phyloP scores from a whole-genome alignment of 805 yeast species.

The Cyberlindnera lachancei region DNA sequence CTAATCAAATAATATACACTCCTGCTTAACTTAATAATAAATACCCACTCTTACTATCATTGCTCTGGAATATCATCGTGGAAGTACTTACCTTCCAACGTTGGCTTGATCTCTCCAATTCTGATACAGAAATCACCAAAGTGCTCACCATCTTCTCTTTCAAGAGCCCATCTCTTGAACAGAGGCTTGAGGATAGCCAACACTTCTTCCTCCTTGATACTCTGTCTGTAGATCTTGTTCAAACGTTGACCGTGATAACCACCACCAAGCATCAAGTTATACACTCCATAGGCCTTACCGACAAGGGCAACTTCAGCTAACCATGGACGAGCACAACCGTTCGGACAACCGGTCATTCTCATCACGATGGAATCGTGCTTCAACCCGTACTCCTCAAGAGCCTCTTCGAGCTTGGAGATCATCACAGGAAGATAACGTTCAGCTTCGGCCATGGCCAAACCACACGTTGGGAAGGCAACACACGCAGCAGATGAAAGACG shows the following conservation, averaged over 20 bases:
- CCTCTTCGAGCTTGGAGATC: slow-evolving; percentile 73
- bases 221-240: slow-evolving; percentile 81
- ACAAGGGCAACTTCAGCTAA: slow-evolving; percentile 92
- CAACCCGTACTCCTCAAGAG: slow-evolving; percentile 84
- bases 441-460: slow-evolving; percentile 97
- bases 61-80: slow-evolving; percentile 84
- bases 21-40: too few species aligned
- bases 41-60: too few species aligned
- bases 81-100: slow-evolving; percentile 86
- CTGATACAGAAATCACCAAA: slow-evolving; percentile 92
- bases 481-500: slow-evolving; percentile 92
- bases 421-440: slow-evolving; percentile 82
- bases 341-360: slow-evolving; percentile 99
- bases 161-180: slow-evolving; percentile 91
- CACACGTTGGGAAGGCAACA: slow-evolving; percentile 98
- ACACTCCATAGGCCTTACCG: slow-evolving; percentile 91
- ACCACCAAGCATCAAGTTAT: slow-evolving; percentile 92
- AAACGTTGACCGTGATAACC: slow-evolving; percentile 90
- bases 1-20: too few species aligned
- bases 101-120: slow-evolving; percentile 80
- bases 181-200: slow-evolving; percentile 69
- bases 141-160: slow-evolving; percentile 85
- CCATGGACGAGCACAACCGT: slow-evolving; percentile 99
- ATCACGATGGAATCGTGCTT: slow-evolving; percentile 91
- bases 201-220: slow-evolving; percentile 87